phyloP scores from a whole-genome alignment of 2,329 filamentous ascomycete genomes.

The Apiospora aurea region DNA sequence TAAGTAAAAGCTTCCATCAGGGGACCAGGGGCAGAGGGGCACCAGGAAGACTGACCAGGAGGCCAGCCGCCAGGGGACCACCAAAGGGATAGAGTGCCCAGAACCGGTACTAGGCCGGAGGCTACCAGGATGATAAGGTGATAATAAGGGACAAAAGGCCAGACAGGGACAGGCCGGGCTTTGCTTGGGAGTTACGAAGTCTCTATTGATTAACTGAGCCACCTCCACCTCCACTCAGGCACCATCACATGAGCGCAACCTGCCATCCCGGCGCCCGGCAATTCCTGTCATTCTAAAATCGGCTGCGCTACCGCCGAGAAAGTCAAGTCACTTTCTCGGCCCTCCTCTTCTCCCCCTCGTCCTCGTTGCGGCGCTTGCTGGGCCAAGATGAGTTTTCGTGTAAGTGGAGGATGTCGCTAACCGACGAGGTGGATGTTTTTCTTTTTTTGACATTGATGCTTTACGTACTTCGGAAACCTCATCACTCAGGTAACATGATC shows the following conservation, averaged over 20 bases:
- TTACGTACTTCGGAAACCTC: background rate
- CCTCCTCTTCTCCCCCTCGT: background rate
- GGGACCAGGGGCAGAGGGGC: background rate
- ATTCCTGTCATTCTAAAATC: slow-evolving; percentile 8
- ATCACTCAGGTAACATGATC: background rate
- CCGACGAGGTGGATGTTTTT: background rate
- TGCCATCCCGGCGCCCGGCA: slow-evolving; percentile 7
- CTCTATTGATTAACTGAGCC: background rate
- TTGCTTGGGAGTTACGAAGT: background rate
- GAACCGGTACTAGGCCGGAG: too few relatives aligned
- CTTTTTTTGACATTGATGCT: background rate
- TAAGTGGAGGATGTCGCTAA: slow-evolving; percentile 17
- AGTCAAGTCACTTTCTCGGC: background rate
- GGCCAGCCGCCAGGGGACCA: background rate
- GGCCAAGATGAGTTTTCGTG: background rate
- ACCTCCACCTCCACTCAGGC: slow-evolving; percentile 16
- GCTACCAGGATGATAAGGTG: too few relatives aligned
- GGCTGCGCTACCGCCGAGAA: background rate
- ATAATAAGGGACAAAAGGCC: background rate
- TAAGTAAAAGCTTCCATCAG: slow-evolving; percentile 13
- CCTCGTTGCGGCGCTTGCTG: background rate
- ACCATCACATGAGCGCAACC: slow-evolving; percentile 12
- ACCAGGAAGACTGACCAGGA: background rate
- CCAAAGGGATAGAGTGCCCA: too few relatives aligned
- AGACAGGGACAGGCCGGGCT: background rate